Base-by-base conservation (phyloP, 2,329 filamentous ascomycete genomes). In the Diaporthe batatas region DNA sequence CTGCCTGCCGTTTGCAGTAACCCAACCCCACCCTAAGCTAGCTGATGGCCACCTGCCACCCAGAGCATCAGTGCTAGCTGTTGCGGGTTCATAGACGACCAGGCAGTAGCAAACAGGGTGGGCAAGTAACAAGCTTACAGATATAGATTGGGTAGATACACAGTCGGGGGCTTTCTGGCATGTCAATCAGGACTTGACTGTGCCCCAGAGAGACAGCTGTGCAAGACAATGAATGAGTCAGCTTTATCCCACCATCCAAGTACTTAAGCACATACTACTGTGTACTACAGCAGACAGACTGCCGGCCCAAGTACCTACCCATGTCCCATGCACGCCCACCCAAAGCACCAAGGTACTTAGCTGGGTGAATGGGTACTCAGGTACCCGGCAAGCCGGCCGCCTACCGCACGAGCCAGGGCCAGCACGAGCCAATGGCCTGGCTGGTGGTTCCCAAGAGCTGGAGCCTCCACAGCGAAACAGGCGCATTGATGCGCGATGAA, bases 401-500 rank as follows among this genome's bases (percentile, higher is more conserved):
- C n/a, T n/a, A 4, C 44, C 34, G 62, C 44, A 18, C 44, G 18
- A 3, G 21, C 21, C 12, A 65, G 42, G 59, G 59, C 42, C 6
- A 42, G 42, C 47, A 12, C 16, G 59, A 44, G 29, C 59, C 59
- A 65, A 65, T 51, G 18, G 25, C 29, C 21, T 12, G n/a, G 44
- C 29, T 32, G 29, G 16, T 51, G 44, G 23, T 47, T 51, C 29
- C 44, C 44, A 10, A 65, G 44, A 65, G 29, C 32, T 67, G 47
- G 62, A 12, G 47, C n/a, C 47, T 67, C 32, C 62, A 39, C 62
- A 39, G 47, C 47, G 62, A 67, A 67, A 67, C 62, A 14, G 62
- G 62, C 62, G 62, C 62, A 67, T 67, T 53, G 47, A 51, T 65
- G 62, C 29, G 62, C 44, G 44, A 65, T 34, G 62, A 65, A 65